phyloP scores from a whole-genome alignment of 2,329 filamentous ascomycete species.

The Alternaria arbusti region DNA sequence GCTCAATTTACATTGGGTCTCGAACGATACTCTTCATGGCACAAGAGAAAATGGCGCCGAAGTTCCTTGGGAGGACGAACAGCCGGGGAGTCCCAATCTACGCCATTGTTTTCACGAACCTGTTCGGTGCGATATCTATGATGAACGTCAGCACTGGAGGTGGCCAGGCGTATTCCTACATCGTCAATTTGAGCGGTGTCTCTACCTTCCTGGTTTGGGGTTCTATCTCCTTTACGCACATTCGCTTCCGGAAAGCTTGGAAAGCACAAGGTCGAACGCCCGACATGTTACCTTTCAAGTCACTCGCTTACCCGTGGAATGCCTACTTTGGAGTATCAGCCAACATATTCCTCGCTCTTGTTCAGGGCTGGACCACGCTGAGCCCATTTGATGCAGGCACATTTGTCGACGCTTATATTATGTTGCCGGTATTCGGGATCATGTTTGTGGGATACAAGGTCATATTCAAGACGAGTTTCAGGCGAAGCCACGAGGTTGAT shows the following conservation, averaged over 20 bases:
- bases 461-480: constrained; percentile 47
- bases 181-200: constrained; percentile 73
- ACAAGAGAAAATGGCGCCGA: constrained; percentile 73
- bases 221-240: constrained; percentile 72
- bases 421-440: constrained; percentile 58
- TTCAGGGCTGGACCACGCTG: constrained; percentile 61
- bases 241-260: constrained; percentile 71
- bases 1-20: constrained; percentile 77
- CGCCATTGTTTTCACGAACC: constrained; percentile 71
- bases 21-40: constrained; percentile 79
- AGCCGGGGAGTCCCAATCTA: constrained; percentile 65
- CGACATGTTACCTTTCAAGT: constrained; percentile 56
- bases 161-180: constrained; percentile 69
- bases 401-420: constrained; percentile 62
- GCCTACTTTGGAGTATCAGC: constrained; percentile 57
- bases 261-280: constrained; percentile 49
- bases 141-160: constrained; percentile 75
- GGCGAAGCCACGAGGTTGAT: constrained; percentile 47
- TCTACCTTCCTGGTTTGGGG: constrained; percentile 77
- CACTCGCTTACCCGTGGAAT: constrained; percentile 58
- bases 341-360: constrained; percentile 60
- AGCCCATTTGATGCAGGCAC: constrained; percentile 58
- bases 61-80: constrained; percentile 72
- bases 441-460: constrained; percentile 58
- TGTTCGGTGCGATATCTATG: constrained; percentile 74